Evolutionary conservation across 2,329 filamentous ascomycete genomes (phyloP), one percentile per base, ranked within the genome.

Genomic region (Microascus cirrosus): DNA sequence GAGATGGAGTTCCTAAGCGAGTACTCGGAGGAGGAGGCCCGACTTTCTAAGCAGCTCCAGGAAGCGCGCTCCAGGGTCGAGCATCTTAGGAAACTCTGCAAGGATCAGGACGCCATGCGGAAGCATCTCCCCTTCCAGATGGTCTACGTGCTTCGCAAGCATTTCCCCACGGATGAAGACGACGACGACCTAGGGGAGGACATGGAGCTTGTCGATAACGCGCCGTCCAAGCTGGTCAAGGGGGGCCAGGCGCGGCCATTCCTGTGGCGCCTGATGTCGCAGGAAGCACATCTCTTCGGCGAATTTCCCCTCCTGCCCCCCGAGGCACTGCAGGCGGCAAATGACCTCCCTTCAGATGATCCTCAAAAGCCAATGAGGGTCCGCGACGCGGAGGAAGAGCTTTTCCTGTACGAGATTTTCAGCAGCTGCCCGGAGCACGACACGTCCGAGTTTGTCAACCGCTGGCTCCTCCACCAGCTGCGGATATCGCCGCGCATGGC

Each of bases 401-500:
- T 71, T n/a, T 70, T 69, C 35, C 80, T 81, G 56, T 67, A 74
- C 51, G 70, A 66, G 6, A 69, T 79, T 12, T 64, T 79, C 54
- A 62, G 62, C 25, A 71, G 73, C 2, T 63, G 67, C 2, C 63
- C 69, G 12, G 63, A 64, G 2, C 71, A 70, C 2, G 70, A 72
- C 61, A 76, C 73, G 61, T 67, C 65, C 1, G 74, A 79, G 55
- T 78, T 72, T 58, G 73, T 82, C 62, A 70, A 71, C 61, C 70
- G 76, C 48, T 82, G 80, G 79, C 66, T 82, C 2, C 69, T 82
- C 13, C 76, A 81, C 54, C 73, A 75, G 50, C 69, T 82, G 48
- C 73, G 77, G 39, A 67, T 70, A 15, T 78, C 75, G 2, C 69
- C 76, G 0, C 63, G 80, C 58, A 73, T 78, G 60, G 76, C 69